Conservation (phyloP, 352 stramenopile genomes). For the Pythium aristosporum region DNA sequence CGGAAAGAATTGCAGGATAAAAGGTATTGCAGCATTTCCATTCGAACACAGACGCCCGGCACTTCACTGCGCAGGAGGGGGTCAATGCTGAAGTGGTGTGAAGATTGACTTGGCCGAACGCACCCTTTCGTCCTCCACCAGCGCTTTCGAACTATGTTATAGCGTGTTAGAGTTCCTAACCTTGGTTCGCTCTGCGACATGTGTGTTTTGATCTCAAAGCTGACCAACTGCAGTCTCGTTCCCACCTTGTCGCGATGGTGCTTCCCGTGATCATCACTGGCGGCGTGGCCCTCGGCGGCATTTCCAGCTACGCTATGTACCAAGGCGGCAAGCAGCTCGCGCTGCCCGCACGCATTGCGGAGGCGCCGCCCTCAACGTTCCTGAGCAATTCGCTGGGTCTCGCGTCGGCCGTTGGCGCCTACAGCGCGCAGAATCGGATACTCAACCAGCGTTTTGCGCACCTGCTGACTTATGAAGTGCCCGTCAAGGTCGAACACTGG, state of each 20-base stretch:
- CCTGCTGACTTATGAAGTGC: conserved; percentile 71
- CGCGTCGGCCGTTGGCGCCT: conserved; percentile 38
- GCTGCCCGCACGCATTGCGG: conserved; percentile 29
- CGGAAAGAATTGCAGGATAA: conserved; percentile 14
- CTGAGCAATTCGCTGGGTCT: conserved; percentile 37
- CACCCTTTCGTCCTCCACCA: conserved; percentile 15
- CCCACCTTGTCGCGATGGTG: conserved; percentile 37
- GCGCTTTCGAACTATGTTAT: conserved; percentile 23
- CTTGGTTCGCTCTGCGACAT: neutral
- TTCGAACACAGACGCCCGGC: too few species aligned
- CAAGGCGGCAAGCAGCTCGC: conserved; percentile 50
- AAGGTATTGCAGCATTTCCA: neutral
- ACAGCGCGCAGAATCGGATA: conserved; percentile 49
- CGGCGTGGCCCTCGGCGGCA: conserved; percentile 39
- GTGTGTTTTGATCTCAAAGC: neutral
- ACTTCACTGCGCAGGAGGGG: neutral
- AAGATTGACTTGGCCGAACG: neutral
- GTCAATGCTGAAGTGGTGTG: neutral
- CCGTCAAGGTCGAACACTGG: conserved; percentile 64
- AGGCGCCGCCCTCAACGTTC: conserved; percentile 44
- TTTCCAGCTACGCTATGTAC: conserved; percentile 71
- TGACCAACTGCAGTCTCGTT: neutral
- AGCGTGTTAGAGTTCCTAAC: conserved; percentile 4
- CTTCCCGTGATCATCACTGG: conserved; percentile 68
- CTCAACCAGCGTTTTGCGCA: conserved; percentile 60